Evolutionary conservation across 192 early-diverging fungal genomes (phyloP), one percentile per base, ranked within the genome.

Genomic region (Umbelopsis sp.): DNA sequence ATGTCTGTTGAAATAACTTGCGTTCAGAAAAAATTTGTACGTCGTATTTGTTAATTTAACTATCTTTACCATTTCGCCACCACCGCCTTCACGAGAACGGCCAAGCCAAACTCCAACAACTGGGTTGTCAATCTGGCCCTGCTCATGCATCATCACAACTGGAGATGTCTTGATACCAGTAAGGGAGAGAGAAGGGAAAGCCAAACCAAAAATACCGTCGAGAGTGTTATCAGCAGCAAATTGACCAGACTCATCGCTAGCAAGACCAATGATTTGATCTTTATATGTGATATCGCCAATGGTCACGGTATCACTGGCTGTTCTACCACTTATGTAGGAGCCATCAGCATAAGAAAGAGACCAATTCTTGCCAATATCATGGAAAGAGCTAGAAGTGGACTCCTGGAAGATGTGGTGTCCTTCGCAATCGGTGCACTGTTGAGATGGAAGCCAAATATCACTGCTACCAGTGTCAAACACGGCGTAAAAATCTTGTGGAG

Each of bases 401-500:
- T 77, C 68, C 15, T 72, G 67, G 12, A 80, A 74, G 18, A 64
- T 64, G 20, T 71, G 66, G 35, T 80, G 82, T 3, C 53, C 66
- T 6, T 47, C 71, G 30, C 72, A 67, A 6, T 48, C 71, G 27
- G 46, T 61, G 45, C 82, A 86, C 0, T 66, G 48, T 7, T 65
- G 55, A 37, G 76, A 72, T 12, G 84, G 76, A 16, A 86, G 50
- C 90, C 91, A 92, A 46, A 92, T 72, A 76, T 91, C 89, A 25
- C 85, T 80, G n/a, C 89, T 90, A 8, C 91, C 91, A 0, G 91
- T 92, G 65, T 92, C 91, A 67, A 92, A 89, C 30, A 85, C 86
- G 66, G 91, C 75, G 16, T 85, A 84, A 52, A 91, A 91, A 22
- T 71, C 70, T 64, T 90, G 89, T 15, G 84, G 79, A 10, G 91